phyloP scores from a whole-genome alignment of 495 filamentous ascomycete species.

The Aspergillus conjunctus region DNA sequence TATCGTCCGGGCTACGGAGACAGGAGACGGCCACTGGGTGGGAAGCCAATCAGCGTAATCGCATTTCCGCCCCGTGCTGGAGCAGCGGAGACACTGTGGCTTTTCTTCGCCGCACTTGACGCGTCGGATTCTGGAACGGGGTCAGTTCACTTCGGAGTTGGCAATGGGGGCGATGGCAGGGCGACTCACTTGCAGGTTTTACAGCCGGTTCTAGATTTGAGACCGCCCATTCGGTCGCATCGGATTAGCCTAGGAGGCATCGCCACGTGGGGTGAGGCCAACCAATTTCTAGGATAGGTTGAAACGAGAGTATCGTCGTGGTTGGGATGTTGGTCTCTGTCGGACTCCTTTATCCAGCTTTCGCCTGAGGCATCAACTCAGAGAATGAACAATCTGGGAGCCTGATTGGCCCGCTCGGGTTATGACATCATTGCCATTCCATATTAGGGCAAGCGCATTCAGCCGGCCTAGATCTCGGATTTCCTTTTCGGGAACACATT shows the following conservation, averaged over 20 bases:
- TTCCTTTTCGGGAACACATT: no score
- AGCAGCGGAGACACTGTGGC: slow-evolving; percentile 59
- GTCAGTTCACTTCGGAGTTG: not conserved
- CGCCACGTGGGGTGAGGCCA: not conserved
- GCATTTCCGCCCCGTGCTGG: slow-evolving; percentile 51
- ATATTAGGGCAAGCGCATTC: no score
- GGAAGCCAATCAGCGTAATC: slow-evolving; percentile 26
- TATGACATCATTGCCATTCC: not conserved
- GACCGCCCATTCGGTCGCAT: not conserved
- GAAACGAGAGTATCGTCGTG: not conserved
- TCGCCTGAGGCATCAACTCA: no score
- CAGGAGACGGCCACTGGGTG: not conserved
- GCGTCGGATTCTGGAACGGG: slow-evolving; percentile 51
- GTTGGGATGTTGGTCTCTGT: not conserved
- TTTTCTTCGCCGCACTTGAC: slow-evolving; percentile 70
- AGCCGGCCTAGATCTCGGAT: no score
- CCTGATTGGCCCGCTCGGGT: not conserved
- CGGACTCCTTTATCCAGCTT: not conserved
- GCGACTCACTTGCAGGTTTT: slow-evolving; percentile 10
- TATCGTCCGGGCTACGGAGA: not conserved
- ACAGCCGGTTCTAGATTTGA: not conserved
- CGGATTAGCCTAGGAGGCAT: no score
- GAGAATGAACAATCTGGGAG: no score
- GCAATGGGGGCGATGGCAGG: not conserved
- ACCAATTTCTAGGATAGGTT: not conserved